Conservation (phyloP, 768 basidiomycete genomes). For the Mycena indigotica region DNA sequence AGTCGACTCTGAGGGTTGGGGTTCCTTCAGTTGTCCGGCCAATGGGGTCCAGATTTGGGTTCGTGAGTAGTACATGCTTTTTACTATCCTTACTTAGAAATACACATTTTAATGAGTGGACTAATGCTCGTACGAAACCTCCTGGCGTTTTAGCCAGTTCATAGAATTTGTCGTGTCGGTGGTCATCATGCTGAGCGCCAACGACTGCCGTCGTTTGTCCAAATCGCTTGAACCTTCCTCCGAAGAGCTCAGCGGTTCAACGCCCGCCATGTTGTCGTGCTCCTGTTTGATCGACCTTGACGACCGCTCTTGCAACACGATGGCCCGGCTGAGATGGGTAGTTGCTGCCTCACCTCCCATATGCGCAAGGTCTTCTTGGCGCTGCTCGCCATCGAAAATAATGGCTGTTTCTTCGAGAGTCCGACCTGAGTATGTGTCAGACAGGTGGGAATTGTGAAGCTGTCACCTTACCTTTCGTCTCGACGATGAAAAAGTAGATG, state of each 20-base stretch:
- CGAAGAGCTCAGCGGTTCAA: neutral
- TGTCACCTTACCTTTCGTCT: constrained; percentile 55
- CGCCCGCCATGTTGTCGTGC: constrained; percentile 30
- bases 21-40: constrained; percentile 59
- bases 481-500: constrained; percentile 55
- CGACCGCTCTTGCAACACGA: constrained; percentile 15
- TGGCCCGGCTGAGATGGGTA: constrained; percentile 24
- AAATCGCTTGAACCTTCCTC: neutral
- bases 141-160: constrained; percentile 14
- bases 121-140: neutral
- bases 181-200: constrained; percentile 5
- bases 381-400: constrained; percentile 66
- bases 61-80: constrained; percentile 7
- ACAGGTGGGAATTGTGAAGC: constrained; percentile 1
- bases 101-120: too few species aligned
- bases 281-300: neutral
- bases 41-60: constrained; percentile 66
- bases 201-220: constrained; percentile 4
- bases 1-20: constrained; percentile 64
- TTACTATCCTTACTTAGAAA: too few species aligned
- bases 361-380: constrained; percentile 43
- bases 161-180: constrained; percentile 10
- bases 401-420: constrained; percentile 76
- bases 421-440: constrained; percentile 39
- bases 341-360: constrained; percentile 54